These are phyloP conservation scores for Sclerotinia glacialis DNA, from an alignment of 2,329 filamentous ascomycete genomes.

Conservation along the genomic window DNA sequence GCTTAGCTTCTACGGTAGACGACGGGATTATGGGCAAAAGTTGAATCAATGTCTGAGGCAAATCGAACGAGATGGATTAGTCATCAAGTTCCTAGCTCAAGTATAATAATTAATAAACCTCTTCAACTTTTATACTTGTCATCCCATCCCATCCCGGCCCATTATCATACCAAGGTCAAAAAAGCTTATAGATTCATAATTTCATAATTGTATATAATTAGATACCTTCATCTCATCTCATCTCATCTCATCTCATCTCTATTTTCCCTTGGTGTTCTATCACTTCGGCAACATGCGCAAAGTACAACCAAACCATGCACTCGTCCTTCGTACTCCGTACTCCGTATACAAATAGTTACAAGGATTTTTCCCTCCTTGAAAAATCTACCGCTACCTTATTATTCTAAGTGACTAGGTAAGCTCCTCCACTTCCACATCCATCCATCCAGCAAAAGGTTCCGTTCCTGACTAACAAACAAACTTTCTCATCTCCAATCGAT, in stretches of 20 bases:
- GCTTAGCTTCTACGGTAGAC: not conserved
- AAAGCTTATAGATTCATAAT: not conserved
- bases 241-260: not conserved
- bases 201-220: not conserved
- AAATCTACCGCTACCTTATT: too few relatives aligned
- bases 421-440: not conserved
- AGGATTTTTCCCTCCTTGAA: not conserved
- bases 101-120: too few relatives aligned
- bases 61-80: too few relatives aligned
- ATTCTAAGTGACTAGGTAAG: too few relatives aligned
- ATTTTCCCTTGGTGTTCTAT: too few relatives aligned
- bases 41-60: not conserved
- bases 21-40: not conserved
- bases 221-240: not conserved
- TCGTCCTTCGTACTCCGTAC: not conserved
- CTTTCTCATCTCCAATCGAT: not conserved
- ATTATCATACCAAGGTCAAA: not conserved
- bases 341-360: not conserved
- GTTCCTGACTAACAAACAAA: constrained; percentile 5
- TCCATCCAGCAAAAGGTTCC: not conserved
- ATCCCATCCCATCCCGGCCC: not conserved
- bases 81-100: too few relatives aligned
- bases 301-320: not conserved
- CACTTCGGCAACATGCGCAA: constrained; percentile 4
- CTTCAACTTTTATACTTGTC: not conserved